Evolutionary conservation across 148 eudicot species (phyloP).

Genomic region (Cornus controversa): DNA sequence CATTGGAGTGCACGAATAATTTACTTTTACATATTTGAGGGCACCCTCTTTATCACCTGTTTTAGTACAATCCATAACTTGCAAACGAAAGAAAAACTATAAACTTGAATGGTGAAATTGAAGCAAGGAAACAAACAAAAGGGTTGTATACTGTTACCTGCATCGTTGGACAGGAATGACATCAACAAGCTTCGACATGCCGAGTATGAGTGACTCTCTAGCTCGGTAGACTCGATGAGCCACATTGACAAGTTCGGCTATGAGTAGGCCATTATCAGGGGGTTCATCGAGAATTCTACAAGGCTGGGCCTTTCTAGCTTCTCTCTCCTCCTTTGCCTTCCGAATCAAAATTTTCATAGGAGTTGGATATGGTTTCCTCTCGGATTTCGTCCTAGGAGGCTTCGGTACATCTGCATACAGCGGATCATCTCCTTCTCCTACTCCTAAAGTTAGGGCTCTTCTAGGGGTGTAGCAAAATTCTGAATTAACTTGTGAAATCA

Average conservation of each 20-base stretch:
- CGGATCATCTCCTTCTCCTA: constrained; percentile 37
- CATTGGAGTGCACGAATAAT: too few relatives aligned
- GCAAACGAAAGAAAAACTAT: too few relatives aligned
- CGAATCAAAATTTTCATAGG: constrained; percentile 52
- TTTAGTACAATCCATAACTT: too few relatives aligned
- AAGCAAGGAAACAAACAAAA: background rate
- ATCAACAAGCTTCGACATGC: constrained; percentile 43
- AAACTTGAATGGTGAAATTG: background rate
- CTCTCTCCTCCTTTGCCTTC: constrained; percentile 56
- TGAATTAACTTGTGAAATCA: background rate
- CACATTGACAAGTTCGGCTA: constrained; percentile 51
- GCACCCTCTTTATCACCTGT: too few relatives aligned
- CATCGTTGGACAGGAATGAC: constrained; percentile 43
- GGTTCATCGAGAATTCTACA: constrained; percentile 51
- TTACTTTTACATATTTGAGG: too few relatives aligned
- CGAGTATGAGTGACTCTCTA: constrained; percentile 40
- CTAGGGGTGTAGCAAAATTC: background rate
- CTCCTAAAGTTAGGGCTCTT: constrained; percentile 26
- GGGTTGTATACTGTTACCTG: constrained; percentile 31
- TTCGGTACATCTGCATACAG: constrained; percentile 43
- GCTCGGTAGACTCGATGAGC: constrained; percentile 53
- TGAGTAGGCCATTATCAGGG: constrained; percentile 62
- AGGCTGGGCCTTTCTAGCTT: constrained; percentile 45
- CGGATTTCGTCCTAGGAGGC: constrained; percentile 41
- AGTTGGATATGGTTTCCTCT: constrained; percentile 64